These are phyloP conservation scores for Arabidopsis suecica DNA, from an alignment of 345 rosid genomes.

Conservation along the genomic window DNA sequence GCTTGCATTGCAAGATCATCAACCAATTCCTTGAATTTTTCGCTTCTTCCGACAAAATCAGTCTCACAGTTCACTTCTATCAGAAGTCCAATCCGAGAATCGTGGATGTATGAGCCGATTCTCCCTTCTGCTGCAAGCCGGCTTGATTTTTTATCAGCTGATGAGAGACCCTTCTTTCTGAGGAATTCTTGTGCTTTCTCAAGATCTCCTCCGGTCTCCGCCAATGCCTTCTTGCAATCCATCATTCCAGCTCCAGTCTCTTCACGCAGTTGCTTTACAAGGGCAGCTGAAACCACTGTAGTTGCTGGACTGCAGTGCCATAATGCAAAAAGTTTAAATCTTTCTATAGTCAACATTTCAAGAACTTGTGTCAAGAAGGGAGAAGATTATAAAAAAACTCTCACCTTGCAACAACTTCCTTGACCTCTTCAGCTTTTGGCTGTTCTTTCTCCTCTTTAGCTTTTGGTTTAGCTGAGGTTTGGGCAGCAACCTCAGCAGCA, in stretches of 20 bases:
- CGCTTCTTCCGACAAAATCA: conserved; percentile 92
- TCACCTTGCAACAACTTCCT: conserved; percentile 70
- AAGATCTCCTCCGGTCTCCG: conserved; percentile 89
- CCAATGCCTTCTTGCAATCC: conserved; percentile 96
- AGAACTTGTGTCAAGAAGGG: conserved; percentile 10
- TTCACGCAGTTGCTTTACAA: conserved; percentile 91
- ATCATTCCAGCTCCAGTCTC: conserved; percentile 99
- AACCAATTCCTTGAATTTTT: conserved; percentile 83
- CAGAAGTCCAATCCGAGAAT: conserved; percentile 85
- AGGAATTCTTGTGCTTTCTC: conserved; percentile 96
- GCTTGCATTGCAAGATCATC: conserved; percentile 96
- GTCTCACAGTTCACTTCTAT: conserved; percentile 96
- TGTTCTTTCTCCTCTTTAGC: conserved; percentile 58
- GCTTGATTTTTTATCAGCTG: conserved; percentile 94
- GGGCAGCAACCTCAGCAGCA: conserved; percentile 97
- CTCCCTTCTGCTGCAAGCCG: conserved; percentile 97
- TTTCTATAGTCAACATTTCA: neutral
- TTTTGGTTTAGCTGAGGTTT: conserved; percentile 68
- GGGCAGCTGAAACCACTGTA: conserved; percentile 69
- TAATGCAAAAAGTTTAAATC: neutral
- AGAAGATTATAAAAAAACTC: neutral
- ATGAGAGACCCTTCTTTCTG: conserved; percentile 90
- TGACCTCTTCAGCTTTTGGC: conserved; percentile 56
- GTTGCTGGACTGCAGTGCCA: conserved; percentile 58
- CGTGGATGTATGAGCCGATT: conserved; percentile 90